phyloP scores from a whole-genome alignment of 2,329 filamentous ascomycete species.

The Cladosporium halotolerans region DNA sequence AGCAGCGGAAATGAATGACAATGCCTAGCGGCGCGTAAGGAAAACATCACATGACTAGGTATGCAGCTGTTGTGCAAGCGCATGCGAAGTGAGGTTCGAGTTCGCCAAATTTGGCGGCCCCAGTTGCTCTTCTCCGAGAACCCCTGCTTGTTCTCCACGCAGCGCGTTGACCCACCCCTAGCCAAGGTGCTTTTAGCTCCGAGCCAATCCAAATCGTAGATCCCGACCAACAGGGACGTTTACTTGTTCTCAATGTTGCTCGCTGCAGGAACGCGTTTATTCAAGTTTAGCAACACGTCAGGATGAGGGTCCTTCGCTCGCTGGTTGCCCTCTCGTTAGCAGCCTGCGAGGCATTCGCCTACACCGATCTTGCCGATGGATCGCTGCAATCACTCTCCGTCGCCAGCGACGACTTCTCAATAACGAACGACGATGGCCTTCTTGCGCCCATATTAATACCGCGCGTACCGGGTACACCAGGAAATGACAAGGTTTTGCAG shows the following conservation, averaged over 20 bases:
- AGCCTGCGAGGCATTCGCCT: constrained; percentile 37
- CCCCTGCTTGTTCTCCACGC: not conserved
- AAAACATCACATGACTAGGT: constrained; percentile 11
- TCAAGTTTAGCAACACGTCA: not conserved
- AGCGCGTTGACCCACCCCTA: not conserved
- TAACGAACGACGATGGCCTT: constrained; percentile 60
- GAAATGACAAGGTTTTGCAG: constrained; percentile 63
- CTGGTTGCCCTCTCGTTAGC: constrained; percentile 28
- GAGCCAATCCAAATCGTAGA: not conserved
- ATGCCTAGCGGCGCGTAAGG: constrained; percentile 10
- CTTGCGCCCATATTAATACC: constrained; percentile 82
- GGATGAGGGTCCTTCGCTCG: constrained; percentile 18
- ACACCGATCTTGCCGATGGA: constrained; percentile 64
- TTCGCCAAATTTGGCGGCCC: not conserved
- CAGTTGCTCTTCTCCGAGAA: not conserved
- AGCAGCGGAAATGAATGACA: constrained; percentile 3
- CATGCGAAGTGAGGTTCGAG: constrained; percentile 5
- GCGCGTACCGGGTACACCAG: constrained; percentile 80
- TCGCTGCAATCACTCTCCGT: constrained; percentile 65
- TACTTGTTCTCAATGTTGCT: not conserved
- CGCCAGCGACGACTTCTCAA: constrained; percentile 64
- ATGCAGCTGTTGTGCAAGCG: not conserved
- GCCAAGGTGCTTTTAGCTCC: not conserved
- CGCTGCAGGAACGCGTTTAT: not conserved
- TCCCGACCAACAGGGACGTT: not conserved